Conservation (phyloP, 2,329 filamentous ascomycete genomes). For the Calonectria crousiana region DNA sequence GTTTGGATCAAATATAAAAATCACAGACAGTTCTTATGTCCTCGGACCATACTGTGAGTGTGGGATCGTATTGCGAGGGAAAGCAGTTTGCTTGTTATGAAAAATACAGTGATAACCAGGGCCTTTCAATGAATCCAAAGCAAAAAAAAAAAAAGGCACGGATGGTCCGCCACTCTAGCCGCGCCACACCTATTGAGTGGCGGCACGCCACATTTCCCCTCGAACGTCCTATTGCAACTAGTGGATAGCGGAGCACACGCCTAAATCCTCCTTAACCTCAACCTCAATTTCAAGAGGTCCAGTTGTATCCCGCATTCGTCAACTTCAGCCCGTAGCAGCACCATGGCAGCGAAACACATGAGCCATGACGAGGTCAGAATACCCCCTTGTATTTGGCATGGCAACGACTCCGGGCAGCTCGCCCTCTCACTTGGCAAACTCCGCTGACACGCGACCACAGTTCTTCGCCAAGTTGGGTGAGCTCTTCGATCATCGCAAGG, state of each 20-base stretch:
- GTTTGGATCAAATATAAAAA: background rate
- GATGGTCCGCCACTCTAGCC: conserved; percentile 16
- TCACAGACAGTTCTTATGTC: background rate
- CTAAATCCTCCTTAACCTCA: conserved; percentile 30
- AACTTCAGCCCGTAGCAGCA: conserved; percentile 18
- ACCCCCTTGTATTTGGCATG: background rate
- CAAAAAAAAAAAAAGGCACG: conserved; percentile 15
- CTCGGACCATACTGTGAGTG: background rate
- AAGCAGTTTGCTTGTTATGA: background rate
- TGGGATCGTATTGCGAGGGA: background rate
- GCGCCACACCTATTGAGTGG: background rate
- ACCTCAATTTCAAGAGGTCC: conserved; percentile 23
- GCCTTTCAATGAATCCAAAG: background rate
- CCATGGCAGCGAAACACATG: conserved; percentile 40
- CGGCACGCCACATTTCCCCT: conserved; percentile 24
- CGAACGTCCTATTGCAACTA: background rate
- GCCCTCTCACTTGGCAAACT: background rate
- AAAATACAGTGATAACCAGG: background rate
- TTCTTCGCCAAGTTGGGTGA: conserved; percentile 79
- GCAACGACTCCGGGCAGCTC: background rate
- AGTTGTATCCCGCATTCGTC: conserved; percentile 14
- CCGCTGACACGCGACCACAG: conserved; percentile 55
- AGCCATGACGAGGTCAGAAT: conserved; percentile 44
- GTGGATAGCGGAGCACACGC: conserved; percentile 41
- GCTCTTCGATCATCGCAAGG: conserved; percentile 76